A percentile compares a stretch with the other conserved stretches of the same genome.
Conservation (phyloP, 2,329 filamentous ascomycete species). For the Sporothrix luriei region DNA sequence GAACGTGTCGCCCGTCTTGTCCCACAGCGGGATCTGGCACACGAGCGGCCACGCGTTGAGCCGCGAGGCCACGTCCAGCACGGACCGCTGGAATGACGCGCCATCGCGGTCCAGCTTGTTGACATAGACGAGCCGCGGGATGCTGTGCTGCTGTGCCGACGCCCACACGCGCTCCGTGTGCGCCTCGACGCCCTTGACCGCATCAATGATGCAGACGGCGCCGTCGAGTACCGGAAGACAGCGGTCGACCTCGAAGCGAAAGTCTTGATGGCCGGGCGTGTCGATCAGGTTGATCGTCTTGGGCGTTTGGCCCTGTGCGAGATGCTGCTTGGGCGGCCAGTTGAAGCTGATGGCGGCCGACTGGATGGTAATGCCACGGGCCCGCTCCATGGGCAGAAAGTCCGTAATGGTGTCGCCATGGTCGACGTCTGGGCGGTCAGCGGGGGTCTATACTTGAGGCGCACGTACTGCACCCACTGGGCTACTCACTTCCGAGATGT, state of each 20-base stretch:
- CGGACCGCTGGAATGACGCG: conserved; percentile 78
- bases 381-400: conserved; percentile 88
- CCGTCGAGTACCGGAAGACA: conserved; percentile 60
- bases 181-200: conserved; percentile 70
- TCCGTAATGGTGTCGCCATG: conserved; percentile 97
- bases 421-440: conserved; percentile 71
- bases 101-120: conserved; percentile 87
- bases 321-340: conserved; percentile 66
- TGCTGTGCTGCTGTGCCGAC: conserved; percentile 81
- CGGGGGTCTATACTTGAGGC: background rate
- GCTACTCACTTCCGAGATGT: conserved; percentile 68
- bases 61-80: conserved; percentile 79
- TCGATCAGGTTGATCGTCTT: conserved; percentile 91
- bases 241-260: conserved; percentile 92
- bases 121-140: conserved; percentile 79
- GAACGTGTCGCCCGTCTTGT: conserved; percentile 73
- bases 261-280: conserved; percentile 95
- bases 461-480: too few species aligned
- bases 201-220: conserved; percentile 45
- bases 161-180: conserved; percentile 97
- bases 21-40: conserved; percentile 95
- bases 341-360: conserved; percentile 94
- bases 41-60: conserved; percentile 84
- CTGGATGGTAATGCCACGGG: conserved; percentile 94
- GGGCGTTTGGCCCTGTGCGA: conserved; percentile 44